Conservation (phyloP, 371 early-diverging fungal species). For the Saksenaea oblongispora region DNA sequence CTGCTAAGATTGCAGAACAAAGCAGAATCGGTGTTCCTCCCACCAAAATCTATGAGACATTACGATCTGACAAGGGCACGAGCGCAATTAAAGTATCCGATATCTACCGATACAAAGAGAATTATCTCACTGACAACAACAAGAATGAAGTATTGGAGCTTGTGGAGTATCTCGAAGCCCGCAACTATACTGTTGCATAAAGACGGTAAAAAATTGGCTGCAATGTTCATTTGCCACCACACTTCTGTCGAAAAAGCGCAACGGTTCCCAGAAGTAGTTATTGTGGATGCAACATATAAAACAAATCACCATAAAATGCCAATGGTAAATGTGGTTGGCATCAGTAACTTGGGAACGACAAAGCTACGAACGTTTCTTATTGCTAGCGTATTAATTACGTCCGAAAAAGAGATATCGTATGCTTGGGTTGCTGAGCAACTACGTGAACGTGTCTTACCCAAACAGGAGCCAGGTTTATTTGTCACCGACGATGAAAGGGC, state of each 20-base stretch:
- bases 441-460: neutral
- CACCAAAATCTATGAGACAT: neutral
- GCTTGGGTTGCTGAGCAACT: conserved; percentile 1
- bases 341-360: conserved; percentile 27
- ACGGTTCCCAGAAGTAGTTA: conserved; percentile 6
- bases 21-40: neutral
- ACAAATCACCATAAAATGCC: conserved; percentile 54
- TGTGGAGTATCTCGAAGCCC: neutral
- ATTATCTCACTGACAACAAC: neutral
- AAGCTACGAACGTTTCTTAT: no score
- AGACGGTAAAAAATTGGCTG: neutral
- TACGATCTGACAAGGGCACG: neutral
- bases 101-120: neutral
- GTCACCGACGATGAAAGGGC: conserved; percentile 9
- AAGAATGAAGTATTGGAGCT: neutral
- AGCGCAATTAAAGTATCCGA: neutral
- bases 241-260: neutral
- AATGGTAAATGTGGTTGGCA: conserved; percentile 56
- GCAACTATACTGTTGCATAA: neutral
- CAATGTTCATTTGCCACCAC: neutral
- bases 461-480: neutral
- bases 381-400: no score
- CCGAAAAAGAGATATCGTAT: neutral
- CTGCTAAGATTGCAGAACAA: neutral
- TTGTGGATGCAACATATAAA: conserved; percentile 47